Conservation (phyloP, 116 monocot genomes). For the Iris pallida region DNA sequence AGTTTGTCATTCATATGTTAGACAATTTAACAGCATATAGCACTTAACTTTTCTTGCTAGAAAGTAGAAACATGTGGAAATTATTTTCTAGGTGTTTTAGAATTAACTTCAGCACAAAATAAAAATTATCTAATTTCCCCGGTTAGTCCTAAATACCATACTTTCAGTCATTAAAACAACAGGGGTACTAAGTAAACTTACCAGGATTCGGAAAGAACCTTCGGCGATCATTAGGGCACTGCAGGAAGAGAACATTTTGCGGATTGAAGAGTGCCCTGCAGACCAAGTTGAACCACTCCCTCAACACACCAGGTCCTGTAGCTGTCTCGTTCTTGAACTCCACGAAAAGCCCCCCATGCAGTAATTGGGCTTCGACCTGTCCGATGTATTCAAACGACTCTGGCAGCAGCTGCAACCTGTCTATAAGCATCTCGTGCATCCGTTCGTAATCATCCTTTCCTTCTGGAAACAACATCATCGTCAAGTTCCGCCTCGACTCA, state of each 20-base stretch:
- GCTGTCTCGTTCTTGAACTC: constrained; percentile 94
- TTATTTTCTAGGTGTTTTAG: too few species aligned
- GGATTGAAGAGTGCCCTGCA: constrained; percentile 64
- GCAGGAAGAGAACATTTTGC: constrained; percentile 63
- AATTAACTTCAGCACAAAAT: too few species aligned
- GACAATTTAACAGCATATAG: too few species aligned
- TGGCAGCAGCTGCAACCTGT: constrained; percentile 56
- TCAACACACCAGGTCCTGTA: constrained; percentile 85
- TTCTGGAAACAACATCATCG: constrained; percentile 71
- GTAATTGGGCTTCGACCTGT: constrained; percentile 36
- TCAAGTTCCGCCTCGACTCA: constrained; percentile 60
- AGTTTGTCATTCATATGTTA: too few species aligned
- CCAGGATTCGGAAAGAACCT: constrained; percentile 87
- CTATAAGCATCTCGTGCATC: constrained; percentile 88
- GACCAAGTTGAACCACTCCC: constrained; percentile 86
- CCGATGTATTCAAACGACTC: constrained; percentile 82
- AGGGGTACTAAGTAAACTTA: constrained; percentile 12
- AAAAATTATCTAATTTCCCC: too few species aligned
- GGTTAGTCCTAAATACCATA: not conserved
- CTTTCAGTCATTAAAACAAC: not conserved
- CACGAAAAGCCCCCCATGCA: constrained; percentile 70
- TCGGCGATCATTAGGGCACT: constrained; percentile 53
- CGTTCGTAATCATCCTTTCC: constrained; percentile 59
- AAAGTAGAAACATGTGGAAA: too few species aligned
- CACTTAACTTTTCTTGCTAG: too few species aligned